Percentiles rank a stretch among this genome's conserved stretches.
phyloP scores from a whole-genome alignment of 2,329 filamentous ascomycete species.

The Pestalotiopsis sp. region DNA sequence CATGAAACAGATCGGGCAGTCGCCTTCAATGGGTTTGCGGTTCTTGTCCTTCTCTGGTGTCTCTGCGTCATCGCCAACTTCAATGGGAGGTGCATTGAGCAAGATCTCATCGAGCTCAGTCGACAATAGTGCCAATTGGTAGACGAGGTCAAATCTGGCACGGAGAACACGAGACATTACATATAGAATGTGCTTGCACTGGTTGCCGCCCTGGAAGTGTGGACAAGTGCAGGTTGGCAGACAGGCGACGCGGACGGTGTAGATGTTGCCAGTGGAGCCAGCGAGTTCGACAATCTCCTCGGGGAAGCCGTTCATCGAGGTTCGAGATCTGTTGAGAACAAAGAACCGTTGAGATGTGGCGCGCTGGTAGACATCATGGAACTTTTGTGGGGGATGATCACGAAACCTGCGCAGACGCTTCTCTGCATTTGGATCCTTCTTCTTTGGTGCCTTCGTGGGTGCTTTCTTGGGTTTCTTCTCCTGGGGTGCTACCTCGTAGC shows the following conservation, averaged over 20 bases:
- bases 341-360: constrained; percentile 35
- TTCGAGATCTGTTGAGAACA: constrained; percentile 40
- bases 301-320: constrained; percentile 35
- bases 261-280: constrained; percentile 66
- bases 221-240: constrained; percentile 57
- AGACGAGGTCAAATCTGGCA: constrained; percentile 54
- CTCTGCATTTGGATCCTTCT: constrained; percentile 11
- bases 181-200: constrained; percentile 68
- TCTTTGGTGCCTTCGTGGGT: constrained; percentile 6
- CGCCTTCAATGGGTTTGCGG: constrained; percentile 51
- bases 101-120: constrained; percentile 62
- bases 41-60: constrained; percentile 30
- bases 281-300: constrained; percentile 59
- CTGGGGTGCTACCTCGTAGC: background rate
- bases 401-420: constrained; percentile 14
- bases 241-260: constrained; percentile 54
- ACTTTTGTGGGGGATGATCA: background rate
- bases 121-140: constrained; percentile 61
- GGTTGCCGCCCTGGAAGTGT: constrained; percentile 50
- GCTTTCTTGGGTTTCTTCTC: background rate
- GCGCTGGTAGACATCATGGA: constrained; percentile 3
- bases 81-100: constrained; percentile 50
- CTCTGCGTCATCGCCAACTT: constrained; percentile 27
- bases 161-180: constrained; percentile 61
- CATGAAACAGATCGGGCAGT: constrained; percentile 59